Conservation (phyloP, 75 land plant genomes). For the Pinus albicaulis region DNA sequence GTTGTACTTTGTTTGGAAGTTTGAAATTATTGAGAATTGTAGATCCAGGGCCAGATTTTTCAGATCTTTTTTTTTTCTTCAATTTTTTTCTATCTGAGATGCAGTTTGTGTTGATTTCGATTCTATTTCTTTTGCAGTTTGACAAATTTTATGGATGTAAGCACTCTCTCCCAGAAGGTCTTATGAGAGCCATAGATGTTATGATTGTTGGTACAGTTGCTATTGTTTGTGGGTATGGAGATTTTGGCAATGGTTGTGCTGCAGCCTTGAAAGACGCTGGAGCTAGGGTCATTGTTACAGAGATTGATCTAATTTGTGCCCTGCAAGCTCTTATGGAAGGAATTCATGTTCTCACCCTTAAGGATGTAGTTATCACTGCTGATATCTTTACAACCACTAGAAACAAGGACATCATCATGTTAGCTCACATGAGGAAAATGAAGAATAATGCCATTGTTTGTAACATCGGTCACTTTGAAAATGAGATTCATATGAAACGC, state of each 20-base stretch:
- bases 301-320: conserved; percentile 96
- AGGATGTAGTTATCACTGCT: conserved; percentile 66
- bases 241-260: conserved; percentile 95
- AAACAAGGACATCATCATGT: conserved; percentile 98
- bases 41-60: not conserved
- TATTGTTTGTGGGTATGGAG: conserved; percentile 86
- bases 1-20: not conserved
- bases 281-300: conserved; percentile 87
- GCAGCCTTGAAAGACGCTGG: conserved; percentile 85
- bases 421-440: conserved; percentile 87
- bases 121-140: conserved; percentile 46
- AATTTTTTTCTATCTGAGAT: not conserved
- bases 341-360: conserved; percentile 46
- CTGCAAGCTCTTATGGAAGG: conserved; percentile 52
- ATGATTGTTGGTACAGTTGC: conserved; percentile 89
- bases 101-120: not conserved
- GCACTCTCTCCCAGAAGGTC: conserved; percentile 83
- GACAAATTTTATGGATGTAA: conserved; percentile 90
- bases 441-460: conserved; percentile 77
- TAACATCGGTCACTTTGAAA: conserved; percentile 44
- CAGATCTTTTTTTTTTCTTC: not conserved
- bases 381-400: conserved; percentile 96
- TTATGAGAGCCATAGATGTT: conserved; percentile 90
- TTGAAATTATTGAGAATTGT: not conserved
- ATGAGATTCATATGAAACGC: conserved; percentile 43